phyloP scores from a whole-genome alignment of 2,329 filamentous ascomycete species.

The Dothistroma pini region DNA sequence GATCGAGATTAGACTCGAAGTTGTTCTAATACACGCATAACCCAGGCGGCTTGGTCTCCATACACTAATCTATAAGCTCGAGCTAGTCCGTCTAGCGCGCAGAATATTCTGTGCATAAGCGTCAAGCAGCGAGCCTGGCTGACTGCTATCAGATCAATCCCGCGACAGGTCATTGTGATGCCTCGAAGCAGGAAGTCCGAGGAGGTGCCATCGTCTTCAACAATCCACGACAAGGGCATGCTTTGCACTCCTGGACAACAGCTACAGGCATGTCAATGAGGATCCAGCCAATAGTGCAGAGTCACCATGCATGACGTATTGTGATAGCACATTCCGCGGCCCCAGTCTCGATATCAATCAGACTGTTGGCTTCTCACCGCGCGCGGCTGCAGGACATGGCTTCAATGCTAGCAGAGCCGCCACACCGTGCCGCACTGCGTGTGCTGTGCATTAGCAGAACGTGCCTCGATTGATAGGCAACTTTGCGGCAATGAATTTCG shows the following conservation, averaged over 20 bases:
- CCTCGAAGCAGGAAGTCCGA: not conserved
- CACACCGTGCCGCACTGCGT: not conserved
- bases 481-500: not conserved
- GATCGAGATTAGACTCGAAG: not conserved
- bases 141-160: not conserved
- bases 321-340: not conserved
- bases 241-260: not conserved
- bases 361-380: not conserved
- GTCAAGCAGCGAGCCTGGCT: not conserved
- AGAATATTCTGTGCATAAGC: slow-evolving; percentile 3
- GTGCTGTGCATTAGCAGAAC: not conserved
- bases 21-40: not conserved
- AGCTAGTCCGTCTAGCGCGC: not conserved
- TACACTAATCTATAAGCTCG: not conserved
- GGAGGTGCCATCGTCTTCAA: too few relatives aligned
- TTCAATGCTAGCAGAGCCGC: not conserved
- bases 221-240: not conserved
- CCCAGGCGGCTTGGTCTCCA: not conserved
- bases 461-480: not conserved
- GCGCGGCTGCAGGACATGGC: not conserved
- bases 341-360: not conserved
- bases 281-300: not conserved
- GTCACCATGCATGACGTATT: not conserved
- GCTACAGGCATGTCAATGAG: not conserved
- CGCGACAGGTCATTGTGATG: not conserved